Conservation (phyloP, 371 early-diverging fungal genomes). For the Funneliformis caledonium region DNA sequence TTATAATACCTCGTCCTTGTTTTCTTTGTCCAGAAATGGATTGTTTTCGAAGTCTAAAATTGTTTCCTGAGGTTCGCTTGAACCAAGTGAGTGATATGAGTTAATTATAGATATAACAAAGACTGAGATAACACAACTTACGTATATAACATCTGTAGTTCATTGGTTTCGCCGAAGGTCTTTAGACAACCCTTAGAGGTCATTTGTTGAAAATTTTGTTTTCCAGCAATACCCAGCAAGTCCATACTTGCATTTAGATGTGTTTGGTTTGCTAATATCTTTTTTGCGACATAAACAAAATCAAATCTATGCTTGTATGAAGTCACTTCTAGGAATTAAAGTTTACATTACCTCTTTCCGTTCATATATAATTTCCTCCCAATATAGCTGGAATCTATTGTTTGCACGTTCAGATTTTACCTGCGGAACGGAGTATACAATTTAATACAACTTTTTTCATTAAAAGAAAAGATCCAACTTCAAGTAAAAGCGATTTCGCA, state of each 20-base stretch:
- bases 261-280: slow-evolving; percentile 19
- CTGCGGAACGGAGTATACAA: slow-evolving; percentile 4
- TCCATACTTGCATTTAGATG: slow-evolving; percentile 27
- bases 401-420: slow-evolving; percentile 20
- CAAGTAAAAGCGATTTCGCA: slow-evolving; percentile 13
- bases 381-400: slow-evolving; percentile 12
- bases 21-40: too few relatives aligned
- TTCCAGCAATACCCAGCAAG: slow-evolving; percentile 18
- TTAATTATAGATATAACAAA: slow-evolving; percentile 1
- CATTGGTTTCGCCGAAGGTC: slow-evolving; percentile 2
- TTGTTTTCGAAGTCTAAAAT: slow-evolving; percentile 21
- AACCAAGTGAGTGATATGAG: slow-evolving; percentile 9
- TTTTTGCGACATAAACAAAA: neutral
- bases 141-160: neutral
- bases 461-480: slow-evolving; percentile 17
- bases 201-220: slow-evolving; percentile 9
- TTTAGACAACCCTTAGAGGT: slow-evolving; percentile 20
- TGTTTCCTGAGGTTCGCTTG: slow-evolving; percentile 33
- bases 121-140: slow-evolving; percentile 17
- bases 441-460: slow-evolving; percentile 21
- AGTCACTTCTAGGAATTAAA: slow-evolving; percentile 28
- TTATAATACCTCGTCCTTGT: too few relatives aligned
- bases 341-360: slow-evolving; percentile 21
- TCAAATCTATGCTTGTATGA: slow-evolving; percentile 19
- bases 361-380: too few relatives aligned